Evolutionary conservation across 2,329 filamentous ascomycete genomes (phyloP).

Genomic region (Dichotomopilus funicola): DNA sequence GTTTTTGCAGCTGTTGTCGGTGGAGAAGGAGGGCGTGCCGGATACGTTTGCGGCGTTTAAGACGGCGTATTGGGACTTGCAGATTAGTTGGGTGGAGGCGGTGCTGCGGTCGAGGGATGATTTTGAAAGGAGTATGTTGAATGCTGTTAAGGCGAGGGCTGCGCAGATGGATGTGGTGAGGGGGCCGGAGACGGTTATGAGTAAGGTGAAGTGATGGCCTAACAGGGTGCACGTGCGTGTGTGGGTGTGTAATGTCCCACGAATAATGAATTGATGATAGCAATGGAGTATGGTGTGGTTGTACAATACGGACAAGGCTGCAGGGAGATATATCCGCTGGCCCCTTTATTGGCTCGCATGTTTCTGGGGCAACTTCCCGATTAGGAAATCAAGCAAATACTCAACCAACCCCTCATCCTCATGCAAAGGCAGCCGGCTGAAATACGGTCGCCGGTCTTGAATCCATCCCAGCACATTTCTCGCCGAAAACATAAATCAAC

Average conservation of each 20-base stretch:
- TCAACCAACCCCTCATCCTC: too few relatives aligned
- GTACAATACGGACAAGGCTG: too few relatives aligned
- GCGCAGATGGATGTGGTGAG: constrained; percentile 76
- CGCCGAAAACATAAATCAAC: too few relatives aligned
- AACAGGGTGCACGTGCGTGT: too few relatives aligned
- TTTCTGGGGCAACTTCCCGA: constrained; percentile 8
- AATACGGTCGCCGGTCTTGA: neutral
- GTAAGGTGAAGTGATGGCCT: constrained; percentile 81
- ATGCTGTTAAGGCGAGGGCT: constrained; percentile 79
- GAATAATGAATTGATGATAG: too few relatives aligned
- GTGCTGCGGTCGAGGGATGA: constrained; percentile 83
- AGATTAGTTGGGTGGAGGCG: constrained; percentile 91
- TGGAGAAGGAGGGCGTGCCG: constrained; percentile 65
- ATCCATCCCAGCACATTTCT: neutral
- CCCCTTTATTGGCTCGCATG: neutral
- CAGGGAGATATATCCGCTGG: neutral
- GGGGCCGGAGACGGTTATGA: constrained; percentile 89
- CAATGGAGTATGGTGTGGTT: neutral
- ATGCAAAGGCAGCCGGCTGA: neutral
- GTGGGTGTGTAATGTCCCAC: too few relatives aligned
- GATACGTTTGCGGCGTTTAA: constrained; percentile 82
- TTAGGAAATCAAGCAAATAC: constrained; percentile 6
- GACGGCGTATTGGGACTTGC: constrained; percentile 82
- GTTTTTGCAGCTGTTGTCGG: constrained; percentile 72
- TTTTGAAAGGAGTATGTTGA: constrained; percentile 86